phyloP scores from a whole-genome alignment of 164 flowering plant genomes.

The Magnolia sinica region DNA sequence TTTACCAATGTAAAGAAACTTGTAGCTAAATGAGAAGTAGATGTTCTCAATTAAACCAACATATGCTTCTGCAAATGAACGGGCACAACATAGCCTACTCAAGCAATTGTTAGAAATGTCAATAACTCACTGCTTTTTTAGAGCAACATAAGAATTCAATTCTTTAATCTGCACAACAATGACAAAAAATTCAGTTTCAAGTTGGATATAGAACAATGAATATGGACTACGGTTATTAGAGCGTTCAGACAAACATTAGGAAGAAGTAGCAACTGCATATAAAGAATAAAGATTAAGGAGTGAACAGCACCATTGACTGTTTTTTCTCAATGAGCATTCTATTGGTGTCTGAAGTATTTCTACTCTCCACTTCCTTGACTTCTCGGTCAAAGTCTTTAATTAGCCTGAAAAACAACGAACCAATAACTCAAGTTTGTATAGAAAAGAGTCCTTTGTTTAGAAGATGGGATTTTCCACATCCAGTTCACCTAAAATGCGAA shows the following conservation, averaged over 20 bases:
- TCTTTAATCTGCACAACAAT: slow-evolving; percentile 67
- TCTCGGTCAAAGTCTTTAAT: slow-evolving; percentile 80
- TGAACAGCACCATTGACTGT: slow-evolving; percentile 60
- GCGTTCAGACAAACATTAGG: neutral
- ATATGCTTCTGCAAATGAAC: neutral
- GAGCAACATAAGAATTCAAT: slow-evolving; percentile 87
- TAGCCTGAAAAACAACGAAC: slow-evolving; percentile 44
- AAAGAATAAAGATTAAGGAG: neutral
- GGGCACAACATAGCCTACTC: neutral
- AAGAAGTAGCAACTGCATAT: neutral
- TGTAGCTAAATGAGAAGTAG: neutral
- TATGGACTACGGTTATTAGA: too few species aligned
- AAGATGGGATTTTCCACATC: too few species aligned
- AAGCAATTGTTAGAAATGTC: neutral
- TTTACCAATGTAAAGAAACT: neutral
- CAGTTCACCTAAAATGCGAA: too few species aligned
- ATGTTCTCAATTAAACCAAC: neutral
- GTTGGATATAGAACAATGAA: neutral
- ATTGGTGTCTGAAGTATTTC: slow-evolving; percentile 45
- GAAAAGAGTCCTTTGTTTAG: neutral
- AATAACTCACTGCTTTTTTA: slow-evolving; percentile 74
- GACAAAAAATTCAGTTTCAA: neutral
- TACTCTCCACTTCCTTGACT: slow-evolving; percentile 54
- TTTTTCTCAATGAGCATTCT: slow-evolving; percentile 71
- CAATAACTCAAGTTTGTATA: neutral